Conservation (phyloP, 495 filamentous ascomycete species). For the Neohortaea acidophila region DNA sequence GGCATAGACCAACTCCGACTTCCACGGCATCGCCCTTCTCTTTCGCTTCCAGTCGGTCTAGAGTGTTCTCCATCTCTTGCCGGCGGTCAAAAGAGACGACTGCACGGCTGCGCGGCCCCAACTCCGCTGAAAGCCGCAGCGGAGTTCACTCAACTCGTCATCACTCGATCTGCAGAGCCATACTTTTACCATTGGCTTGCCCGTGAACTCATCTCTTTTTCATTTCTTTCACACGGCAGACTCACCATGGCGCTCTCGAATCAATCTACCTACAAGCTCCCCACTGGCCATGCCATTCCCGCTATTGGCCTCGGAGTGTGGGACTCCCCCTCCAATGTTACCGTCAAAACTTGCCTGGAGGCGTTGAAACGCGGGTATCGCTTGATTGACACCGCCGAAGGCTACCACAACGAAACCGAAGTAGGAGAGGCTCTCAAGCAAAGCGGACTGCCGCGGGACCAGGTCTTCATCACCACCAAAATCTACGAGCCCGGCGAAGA, state of each 20-base stretch:
- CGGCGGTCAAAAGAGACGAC: no score
- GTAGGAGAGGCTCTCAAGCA: slow-evolving; percentile 47
- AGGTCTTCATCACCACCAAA: slow-evolving; percentile 56
- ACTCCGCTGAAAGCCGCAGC: no score
- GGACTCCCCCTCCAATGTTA: slow-evolving; percentile 36
- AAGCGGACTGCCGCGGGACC: slow-evolving; percentile 37
- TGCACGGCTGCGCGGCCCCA: no score
- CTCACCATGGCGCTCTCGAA: slow-evolving; percentile 31
- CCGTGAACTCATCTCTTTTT: no score
- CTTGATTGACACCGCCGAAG: slow-evolving; percentile 60
- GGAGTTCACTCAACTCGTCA: no score
- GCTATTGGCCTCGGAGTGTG: slow-evolving; percentile 65
- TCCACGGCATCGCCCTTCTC: no score
- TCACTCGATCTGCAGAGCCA: no score
- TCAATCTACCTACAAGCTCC: slow-evolving; percentile 39
- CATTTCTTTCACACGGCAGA: no score
- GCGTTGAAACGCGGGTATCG: slow-evolving; percentile 53
- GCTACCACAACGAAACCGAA: slow-evolving; percentile 51
- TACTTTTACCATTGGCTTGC: no score
- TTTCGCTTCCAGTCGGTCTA: no score
- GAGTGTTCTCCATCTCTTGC: no score
- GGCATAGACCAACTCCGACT: no score
- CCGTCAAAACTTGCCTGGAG: slow-evolving; percentile 39
- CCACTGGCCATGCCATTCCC: slow-evolving; percentile 40
- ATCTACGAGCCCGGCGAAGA: slow-evolving; percentile 42